A percentile compares a stretch with the other conserved stretches of the same genome.
phyloP scores from a whole-genome alignment of 345 rosid species.

The sweet orange (Citrus sinensis) region DVS_A1.0 CM039163.1:40665001-40665500 shows the following conservation, averaged over 20 bases:
- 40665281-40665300: slow-evolving; percentile 62
- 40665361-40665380: slow-evolving; percentile 82
- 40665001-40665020: not conserved
- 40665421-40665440: slow-evolving; percentile 41
- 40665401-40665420: slow-evolving; percentile 43
- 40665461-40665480: slow-evolving; percentile 73
- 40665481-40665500: slow-evolving; percentile 68
- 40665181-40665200: slow-evolving; percentile 87
- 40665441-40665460: slow-evolving; percentile 82
- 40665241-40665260: slow-evolving; percentile 3
- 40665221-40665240: slow-evolving; percentile 15
- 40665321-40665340: slow-evolving; percentile 55
- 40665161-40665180: slow-evolving; percentile 67
- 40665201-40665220: slow-evolving; percentile 59
- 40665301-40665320: slow-evolving; percentile 85
- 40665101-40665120: slow-evolving; percentile 69
- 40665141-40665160: slow-evolving; percentile 48
- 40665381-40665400: slow-evolving; percentile 86
- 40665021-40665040: not conserved
- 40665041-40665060: not conserved
- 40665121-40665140: slow-evolving; percentile 60
- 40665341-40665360: slow-evolving; percentile 59
- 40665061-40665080: slow-evolving; percentile 72
- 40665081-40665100: slow-evolving; percentile 48
- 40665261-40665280: slow-evolving; percentile 9